A percentile compares a stretch with the other conserved stretches of the same genome.
Conservation (phyloP, 2,329 filamentous ascomycete species). For the Gremmenia infestans region DNA sequence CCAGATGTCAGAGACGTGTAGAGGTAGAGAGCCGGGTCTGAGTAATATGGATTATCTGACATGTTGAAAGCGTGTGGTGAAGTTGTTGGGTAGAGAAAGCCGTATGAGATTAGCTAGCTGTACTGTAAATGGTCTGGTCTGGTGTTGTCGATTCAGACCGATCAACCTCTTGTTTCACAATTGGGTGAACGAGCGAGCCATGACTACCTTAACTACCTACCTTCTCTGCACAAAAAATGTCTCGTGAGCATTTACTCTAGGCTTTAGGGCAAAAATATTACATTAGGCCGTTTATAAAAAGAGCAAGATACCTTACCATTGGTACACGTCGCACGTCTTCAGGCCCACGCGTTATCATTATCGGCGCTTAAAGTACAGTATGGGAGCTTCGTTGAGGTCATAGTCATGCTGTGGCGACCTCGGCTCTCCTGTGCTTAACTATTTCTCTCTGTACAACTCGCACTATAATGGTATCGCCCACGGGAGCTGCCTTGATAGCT, state of each 20-base stretch:
- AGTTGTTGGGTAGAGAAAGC: neutral
- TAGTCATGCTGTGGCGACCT: conserved; percentile 1
- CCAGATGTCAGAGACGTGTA: conserved; percentile 95
- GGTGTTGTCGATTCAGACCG: neutral
- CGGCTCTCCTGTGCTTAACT: neutral
- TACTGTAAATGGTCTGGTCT: too few relatives aligned
- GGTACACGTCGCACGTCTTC: conserved; percentile 1
- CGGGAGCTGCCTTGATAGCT: conserved; percentile 26
- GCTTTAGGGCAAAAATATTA: neutral
- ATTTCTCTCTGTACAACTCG: neutral
- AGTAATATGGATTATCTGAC: conserved; percentile 33
- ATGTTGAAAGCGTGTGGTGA: conserved; percentile 20
- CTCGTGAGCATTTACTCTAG: conserved; percentile 2
- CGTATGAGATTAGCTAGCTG: neutral
- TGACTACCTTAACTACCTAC: neutral
- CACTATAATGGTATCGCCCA: conserved; percentile 11
- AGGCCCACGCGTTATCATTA: neutral
- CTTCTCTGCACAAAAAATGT: conserved; percentile 1
- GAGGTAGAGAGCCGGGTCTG: conserved; percentile 76
- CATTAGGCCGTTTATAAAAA: neutral
- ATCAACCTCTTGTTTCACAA: conserved; percentile 16
- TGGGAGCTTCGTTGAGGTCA: neutral
- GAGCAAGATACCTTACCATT: conserved; percentile 1
- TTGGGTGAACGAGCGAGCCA: conserved; percentile 6
- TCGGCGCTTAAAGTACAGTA: neutral